These are phyloP conservation scores for Fraxinus sp. DNA, from an alignment of 305 asterid species.

Conservation along the genomic window DNA sequence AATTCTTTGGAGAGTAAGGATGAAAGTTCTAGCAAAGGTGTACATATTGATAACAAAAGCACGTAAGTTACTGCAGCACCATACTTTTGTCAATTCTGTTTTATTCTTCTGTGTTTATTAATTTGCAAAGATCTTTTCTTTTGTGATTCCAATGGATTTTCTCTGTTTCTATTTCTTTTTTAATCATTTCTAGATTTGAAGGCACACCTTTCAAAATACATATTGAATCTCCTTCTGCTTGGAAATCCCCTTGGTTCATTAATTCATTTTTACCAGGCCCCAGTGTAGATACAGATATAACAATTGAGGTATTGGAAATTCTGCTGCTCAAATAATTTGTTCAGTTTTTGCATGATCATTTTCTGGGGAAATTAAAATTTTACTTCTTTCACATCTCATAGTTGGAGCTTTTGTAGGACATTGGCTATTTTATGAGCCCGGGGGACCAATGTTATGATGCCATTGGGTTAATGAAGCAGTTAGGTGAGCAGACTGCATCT, in stretches of 20 bases:
- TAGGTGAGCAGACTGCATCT: slow-evolving; percentile 86
- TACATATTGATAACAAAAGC: slow-evolving; percentile 47
- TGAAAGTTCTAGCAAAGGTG: slow-evolving; percentile 53
- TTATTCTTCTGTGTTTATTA: slow-evolving; percentile 7
- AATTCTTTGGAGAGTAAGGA: slow-evolving; percentile 50
- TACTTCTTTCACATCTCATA: not conserved
- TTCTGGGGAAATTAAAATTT: not conserved
- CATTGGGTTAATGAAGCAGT: slow-evolving; percentile 86
- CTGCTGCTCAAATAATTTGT: slow-evolving; percentile 3
- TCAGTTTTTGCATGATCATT: not conserved
- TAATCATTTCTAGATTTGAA: slow-evolving; percentile 40
- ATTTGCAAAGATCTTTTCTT: not conserved
- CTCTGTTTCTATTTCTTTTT: slow-evolving; percentile 1
- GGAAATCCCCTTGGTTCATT: slow-evolving; percentile 87
- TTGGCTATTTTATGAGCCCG: slow-evolving; percentile 77
- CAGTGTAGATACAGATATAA: slow-evolving; percentile 62
- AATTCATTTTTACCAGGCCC: slow-evolving; percentile 68
- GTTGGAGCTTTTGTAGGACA: slow-evolving; percentile 55
- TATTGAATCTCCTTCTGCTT: slow-evolving; percentile 78
- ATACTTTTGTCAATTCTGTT: slow-evolving; percentile 3
- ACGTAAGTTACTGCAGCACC: slow-evolving; percentile 51
- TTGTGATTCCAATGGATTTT: slow-evolving; percentile 1
- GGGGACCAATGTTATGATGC: slow-evolving; percentile 83
- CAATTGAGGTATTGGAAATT: slow-evolving; percentile 55
- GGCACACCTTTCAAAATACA: slow-evolving; percentile 67